Evolutionary conservation across 345 rosid species (phyloP).

Genomic region (Fremontodendron californicum): DNA sequence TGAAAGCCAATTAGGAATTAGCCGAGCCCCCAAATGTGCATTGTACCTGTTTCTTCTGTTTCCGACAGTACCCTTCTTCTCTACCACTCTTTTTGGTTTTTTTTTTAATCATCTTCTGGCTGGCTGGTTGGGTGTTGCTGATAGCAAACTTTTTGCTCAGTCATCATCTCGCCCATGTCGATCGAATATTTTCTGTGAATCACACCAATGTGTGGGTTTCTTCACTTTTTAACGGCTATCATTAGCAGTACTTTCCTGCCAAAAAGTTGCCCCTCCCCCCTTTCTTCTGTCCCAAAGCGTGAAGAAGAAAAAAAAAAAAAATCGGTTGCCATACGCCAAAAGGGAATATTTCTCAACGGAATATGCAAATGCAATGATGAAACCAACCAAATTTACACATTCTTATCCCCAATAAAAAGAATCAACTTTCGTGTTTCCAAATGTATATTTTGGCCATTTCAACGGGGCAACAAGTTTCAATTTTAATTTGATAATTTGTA

Average conservation of each 20-base stretch:
- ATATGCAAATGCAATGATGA: conserved; percentile 1
- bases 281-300: not conserved
- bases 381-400: not conserved
- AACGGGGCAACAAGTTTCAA: not conserved
- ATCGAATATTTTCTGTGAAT: not conserved
- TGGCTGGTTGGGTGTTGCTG: not conserved
- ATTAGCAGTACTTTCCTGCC: not conserved
- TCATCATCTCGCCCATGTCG: not conserved
- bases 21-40: too few species aligned
- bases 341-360: not conserved
- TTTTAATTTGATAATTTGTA: too few species aligned
- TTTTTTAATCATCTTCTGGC: not conserved
- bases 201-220: not conserved
- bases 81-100: not conserved
- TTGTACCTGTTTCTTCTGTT: not conserved
- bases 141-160: not conserved
- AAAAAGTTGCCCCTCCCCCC: not conserved
- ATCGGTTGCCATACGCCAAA: not conserved
- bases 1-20: not conserved
- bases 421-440: not conserved
- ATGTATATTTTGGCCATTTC: not conserved
- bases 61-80: not conserved
- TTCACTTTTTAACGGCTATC: conserved; percentile 16
- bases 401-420: not conserved
- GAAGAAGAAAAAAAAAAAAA: not conserved